Conservation (phyloP, 371 early-diverging fungal species). For the Enteropsectra breve region DNA sequence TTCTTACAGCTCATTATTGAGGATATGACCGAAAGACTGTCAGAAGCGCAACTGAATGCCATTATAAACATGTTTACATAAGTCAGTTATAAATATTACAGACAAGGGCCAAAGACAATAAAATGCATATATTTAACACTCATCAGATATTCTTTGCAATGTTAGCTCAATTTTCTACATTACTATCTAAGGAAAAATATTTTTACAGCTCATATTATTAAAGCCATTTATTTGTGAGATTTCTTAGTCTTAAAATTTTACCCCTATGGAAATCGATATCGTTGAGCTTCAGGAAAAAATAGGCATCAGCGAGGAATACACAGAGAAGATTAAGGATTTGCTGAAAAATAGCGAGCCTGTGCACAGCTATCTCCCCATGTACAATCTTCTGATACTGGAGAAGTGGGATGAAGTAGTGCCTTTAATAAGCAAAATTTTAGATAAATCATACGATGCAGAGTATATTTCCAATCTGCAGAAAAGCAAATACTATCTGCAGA, state of each 20-base stretch:
- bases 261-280: slow-evolving; percentile 1
- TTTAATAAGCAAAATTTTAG: slow-evolving; percentile 5
- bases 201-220: too few relatives aligned
- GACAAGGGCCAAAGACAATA: too few relatives aligned
- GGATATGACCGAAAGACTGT: too few relatives aligned
- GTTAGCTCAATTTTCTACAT: too few relatives aligned
- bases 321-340: not conserved
- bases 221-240: too few relatives aligned
- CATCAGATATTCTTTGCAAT: too few relatives aligned
- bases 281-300: slow-evolving; percentile 9
- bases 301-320: slow-evolving; percentile 1
- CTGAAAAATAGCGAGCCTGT: not conserved
- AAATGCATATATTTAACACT: too few relatives aligned
- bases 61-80: too few relatives aligned
- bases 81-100: too few relatives aligned
- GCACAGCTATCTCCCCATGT: not conserved
- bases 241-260: slow-evolving; percentile 4
- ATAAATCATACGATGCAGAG: slow-evolving; percentile 5
- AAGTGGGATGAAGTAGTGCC: slow-evolving; percentile 1
- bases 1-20: too few relatives aligned
- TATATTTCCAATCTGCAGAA: slow-evolving; percentile 13
- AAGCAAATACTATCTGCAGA: slow-evolving; percentile 23
- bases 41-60: too few relatives aligned
- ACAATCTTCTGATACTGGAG: slow-evolving; percentile 15
- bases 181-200: too few relatives aligned